Conservation (phyloP, 371 early-diverging fungal species). For the Chytridium lagenaria region DNA sequence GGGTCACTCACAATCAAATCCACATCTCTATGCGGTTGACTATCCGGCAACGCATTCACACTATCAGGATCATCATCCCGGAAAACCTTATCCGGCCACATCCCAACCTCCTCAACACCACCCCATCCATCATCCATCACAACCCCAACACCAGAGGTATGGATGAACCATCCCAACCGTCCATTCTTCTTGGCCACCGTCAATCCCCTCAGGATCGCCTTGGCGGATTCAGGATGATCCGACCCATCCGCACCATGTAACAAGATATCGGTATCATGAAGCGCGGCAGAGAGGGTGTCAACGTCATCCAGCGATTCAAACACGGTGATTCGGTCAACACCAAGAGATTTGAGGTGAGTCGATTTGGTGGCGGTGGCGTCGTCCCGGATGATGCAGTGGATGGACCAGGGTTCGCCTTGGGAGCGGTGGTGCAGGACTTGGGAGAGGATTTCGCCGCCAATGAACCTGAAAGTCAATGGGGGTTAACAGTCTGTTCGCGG, state of each 20-base stretch:
- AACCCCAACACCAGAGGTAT: constrained; percentile 38
- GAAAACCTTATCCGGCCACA: constrained; percentile 21
- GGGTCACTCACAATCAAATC: constrained; percentile 30
- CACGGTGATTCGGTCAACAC: constrained; percentile 7
- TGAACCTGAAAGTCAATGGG: constrained; percentile 25
- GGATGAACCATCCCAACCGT: constrained; percentile 15
- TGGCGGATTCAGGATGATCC: constrained; percentile 30
- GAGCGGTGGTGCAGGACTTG: constrained; percentile 9
- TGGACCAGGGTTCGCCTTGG: constrained; percentile 22
- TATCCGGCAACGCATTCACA: constrained; percentile 23
- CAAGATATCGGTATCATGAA: constrained; percentile 30
- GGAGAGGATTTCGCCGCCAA: constrained; percentile 34
- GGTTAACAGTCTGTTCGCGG: background rate
- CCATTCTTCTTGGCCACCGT: background rate
- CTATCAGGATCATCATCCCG: constrained; percentile 20
- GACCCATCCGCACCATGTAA: constrained; percentile 39
- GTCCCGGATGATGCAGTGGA: constrained; percentile 30
- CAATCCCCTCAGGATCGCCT: constrained; percentile 33
- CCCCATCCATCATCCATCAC: constrained; percentile 29
- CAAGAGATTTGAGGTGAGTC: background rate
- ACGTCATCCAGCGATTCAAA: constrained; percentile 22
- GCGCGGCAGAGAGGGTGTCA: constrained; percentile 2
- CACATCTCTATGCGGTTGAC: constrained; percentile 34
- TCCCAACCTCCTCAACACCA: background rate
- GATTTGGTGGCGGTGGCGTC: background rate